Conservation (phyloP, 208 protist genomes). For the Trypanosoma brucei region DNA sequence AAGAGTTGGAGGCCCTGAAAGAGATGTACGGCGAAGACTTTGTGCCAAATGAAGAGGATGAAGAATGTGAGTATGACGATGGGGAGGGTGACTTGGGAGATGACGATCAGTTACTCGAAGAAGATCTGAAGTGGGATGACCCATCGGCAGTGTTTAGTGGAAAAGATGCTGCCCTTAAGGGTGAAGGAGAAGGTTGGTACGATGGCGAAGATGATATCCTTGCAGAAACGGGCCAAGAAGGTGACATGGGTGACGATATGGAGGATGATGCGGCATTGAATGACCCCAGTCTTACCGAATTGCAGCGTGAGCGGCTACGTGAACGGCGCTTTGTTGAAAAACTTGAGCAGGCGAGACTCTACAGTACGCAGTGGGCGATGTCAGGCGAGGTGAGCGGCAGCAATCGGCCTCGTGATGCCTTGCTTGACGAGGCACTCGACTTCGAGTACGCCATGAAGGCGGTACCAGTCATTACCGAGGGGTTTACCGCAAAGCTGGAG, state of each 20-base stretch:
- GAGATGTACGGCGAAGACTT: constrained; percentile 90
- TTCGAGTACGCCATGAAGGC: constrained; percentile 89
- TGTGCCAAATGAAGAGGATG: constrained; percentile 45
- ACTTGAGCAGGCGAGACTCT: constrained; percentile 79
- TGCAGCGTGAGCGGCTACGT: constrained; percentile 67
- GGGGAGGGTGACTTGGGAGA: constrained; percentile 23
- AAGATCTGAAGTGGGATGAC: constrained; percentile 61
- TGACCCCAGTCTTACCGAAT: constrained; percentile 57
- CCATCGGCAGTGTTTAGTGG: constrained; percentile 37
- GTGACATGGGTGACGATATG: constrained; percentile 27
- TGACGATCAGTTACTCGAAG: constrained; percentile 48
- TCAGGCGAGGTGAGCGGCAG: constrained; percentile 65
- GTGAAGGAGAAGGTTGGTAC: constrained; percentile 11
- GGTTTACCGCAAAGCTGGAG: constrained; percentile 77
- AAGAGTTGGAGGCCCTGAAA: constrained; percentile 73
- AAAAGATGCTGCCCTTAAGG: constrained; percentile 35
- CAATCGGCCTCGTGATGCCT: constrained; percentile 75
- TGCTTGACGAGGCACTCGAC: constrained; percentile 81
- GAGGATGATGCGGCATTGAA: constrained; percentile 62
- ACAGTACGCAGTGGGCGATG: constrained; percentile 81
- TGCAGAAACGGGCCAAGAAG: constrained; percentile 22
- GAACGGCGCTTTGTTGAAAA: constrained; percentile 58
- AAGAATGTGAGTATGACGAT: constrained; percentile 27
- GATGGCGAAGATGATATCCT: constrained; percentile 25
- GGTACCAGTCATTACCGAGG: constrained; percentile 82